These are phyloP conservation scores for Alternaria ventricosa DNA, from an alignment of 2,329 filamentous ascomycete genomes.

Conservation along the genomic window DNA sequence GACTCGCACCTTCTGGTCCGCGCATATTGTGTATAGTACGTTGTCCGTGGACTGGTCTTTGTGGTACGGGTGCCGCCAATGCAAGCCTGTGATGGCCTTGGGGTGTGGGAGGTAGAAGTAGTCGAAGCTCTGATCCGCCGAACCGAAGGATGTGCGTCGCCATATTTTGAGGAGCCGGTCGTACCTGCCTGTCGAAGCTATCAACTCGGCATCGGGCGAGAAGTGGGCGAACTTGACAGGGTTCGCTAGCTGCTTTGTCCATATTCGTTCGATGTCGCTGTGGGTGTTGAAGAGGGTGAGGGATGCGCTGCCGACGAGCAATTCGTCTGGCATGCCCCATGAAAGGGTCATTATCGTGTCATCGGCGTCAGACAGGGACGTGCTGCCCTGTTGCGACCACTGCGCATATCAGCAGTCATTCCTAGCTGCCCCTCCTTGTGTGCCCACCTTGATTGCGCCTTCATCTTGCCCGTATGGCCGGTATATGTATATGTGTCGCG, in stretches of 20 bases:
- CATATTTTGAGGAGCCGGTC: slow-evolving; percentile 92
- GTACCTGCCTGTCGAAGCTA: slow-evolving; percentile 78
- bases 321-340: slow-evolving; percentile 86
- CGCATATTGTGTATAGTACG: slow-evolving; percentile 86
- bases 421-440: not conserved
- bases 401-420: slow-evolving; percentile 40
- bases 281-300: slow-evolving; percentile 73
- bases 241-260: slow-evolving; percentile 77
- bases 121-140: slow-evolving; percentile 85
- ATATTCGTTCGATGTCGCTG: slow-evolving; percentile 64
- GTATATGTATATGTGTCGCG: slow-evolving; percentile 74
- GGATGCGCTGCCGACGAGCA: slow-evolving; percentile 75
- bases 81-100: slow-evolving; percentile 75
- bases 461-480: slow-evolving; percentile 74
- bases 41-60: slow-evolving; percentile 81
- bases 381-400: slow-evolving; percentile 69
- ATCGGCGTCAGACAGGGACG: slow-evolving; percentile 55
- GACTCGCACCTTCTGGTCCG: slow-evolving; percentile 79
- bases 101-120: slow-evolving; percentile 90
- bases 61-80: slow-evolving; percentile 84
- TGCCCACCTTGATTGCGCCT: slow-evolving; percentile 73
- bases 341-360: slow-evolving; percentile 69
- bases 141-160: slow-evolving; percentile 83
- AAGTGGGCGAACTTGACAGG: slow-evolving; percentile 76
- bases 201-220: slow-evolving; percentile 85